These are phyloP conservation scores for Fusarium temperatum DNA, from an alignment of 2,329 filamentous ascomycete species.

Conservation along the genomic window DNA sequence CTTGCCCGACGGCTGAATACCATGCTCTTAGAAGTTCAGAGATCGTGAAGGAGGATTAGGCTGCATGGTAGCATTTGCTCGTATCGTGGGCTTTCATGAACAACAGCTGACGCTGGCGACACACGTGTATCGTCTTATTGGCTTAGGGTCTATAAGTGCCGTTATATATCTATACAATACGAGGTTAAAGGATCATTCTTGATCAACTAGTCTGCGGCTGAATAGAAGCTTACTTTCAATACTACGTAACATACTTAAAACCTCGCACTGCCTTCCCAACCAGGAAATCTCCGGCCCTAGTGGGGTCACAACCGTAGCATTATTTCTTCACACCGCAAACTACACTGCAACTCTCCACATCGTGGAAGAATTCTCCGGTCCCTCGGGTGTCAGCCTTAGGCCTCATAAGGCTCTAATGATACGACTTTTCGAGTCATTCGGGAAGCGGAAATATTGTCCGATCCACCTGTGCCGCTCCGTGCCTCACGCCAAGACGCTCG, in stretches of 20 bases:
- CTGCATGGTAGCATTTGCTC: fast-evolving
- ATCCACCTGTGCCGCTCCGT: background rate
- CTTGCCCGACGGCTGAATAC: background rate
- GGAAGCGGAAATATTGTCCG: background rate
- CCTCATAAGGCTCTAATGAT: background rate
- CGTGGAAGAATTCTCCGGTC: background rate
- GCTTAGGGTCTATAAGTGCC: background rate
- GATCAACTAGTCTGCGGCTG: background rate
- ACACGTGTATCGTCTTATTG: background rate
- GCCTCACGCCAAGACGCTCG: background rate
- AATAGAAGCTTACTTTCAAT: background rate
- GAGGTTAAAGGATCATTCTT: background rate
- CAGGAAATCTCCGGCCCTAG: background rate
- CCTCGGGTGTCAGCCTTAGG: background rate
- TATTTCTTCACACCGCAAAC: background rate
- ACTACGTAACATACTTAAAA: background rate
- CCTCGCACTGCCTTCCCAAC: background rate
- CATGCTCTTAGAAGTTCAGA: background rate
- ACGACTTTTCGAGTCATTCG: background rate
- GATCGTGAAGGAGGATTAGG: background rate
- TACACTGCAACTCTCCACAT: background rate
- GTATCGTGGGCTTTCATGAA: background rate
- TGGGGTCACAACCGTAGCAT: background rate
- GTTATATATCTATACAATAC: background rate
- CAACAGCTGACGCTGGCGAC: background rate